phyloP scores from a whole-genome alignment of 2,329 filamentous ascomycete species.

The Paraphoma chrysanthemicola region DNA sequence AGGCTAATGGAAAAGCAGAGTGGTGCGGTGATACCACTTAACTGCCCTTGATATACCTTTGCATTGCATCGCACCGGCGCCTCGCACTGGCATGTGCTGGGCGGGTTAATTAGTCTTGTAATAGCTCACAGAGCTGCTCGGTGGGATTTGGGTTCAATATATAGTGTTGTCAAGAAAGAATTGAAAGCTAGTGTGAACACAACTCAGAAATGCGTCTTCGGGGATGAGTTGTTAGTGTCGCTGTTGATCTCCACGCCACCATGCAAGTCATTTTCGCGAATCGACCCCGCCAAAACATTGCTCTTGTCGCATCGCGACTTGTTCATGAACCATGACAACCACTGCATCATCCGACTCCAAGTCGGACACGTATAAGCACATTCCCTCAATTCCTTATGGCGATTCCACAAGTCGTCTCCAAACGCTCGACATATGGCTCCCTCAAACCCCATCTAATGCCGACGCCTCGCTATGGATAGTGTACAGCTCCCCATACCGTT shows the following conservation, averaged over 20 bases:
- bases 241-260: neutral
- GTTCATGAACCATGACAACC: constrained; percentile 23
- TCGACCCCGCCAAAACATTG: constrained; percentile 20
- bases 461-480: constrained; percentile 43
- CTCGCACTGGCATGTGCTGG: constrained; percentile 29
- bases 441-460: constrained; percentile 34
- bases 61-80: constrained; percentile 18
- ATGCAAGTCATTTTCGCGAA: constrained; percentile 7
- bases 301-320: constrained; percentile 2
- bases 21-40: constrained; percentile 5
- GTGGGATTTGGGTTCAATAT: constrained; percentile 16
- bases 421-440: constrained; percentile 53
- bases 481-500: constrained; percentile 19
- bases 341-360: neutral
- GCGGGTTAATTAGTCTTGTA: constrained; percentile 17
- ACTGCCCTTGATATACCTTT: constrained; percentile 43
- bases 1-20: neutral
- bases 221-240: constrained; percentile 2
- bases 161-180: constrained; percentile 1
- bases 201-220: neutral
- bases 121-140: constrained; percentile 1
- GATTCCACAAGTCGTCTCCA: constrained; percentile 42
- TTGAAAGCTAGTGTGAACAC: neutral
- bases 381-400: constrained; percentile 37
- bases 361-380: constrained; percentile 12